phyloP scores from a whole-genome alignment of 495 filamentous ascomycete genomes.

The Penicillium pancosmium region DNA sequence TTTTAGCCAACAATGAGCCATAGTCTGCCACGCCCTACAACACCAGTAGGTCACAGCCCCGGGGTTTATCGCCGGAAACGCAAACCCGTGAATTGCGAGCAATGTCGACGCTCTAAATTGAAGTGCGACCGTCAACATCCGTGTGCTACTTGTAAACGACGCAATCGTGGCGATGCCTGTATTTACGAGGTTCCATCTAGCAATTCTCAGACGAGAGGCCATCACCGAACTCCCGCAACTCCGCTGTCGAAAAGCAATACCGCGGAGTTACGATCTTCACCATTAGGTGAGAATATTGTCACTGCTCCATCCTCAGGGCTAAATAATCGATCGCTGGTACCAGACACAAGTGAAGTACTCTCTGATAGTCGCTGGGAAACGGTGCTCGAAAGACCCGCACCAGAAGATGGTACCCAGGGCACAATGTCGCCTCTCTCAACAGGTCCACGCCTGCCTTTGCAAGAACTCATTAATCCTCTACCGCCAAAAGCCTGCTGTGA shows the following conservation, averaged over 20 bases:
- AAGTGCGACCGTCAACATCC: slow-evolving; percentile 29
- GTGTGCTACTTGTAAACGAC: slow-evolving; percentile 20
- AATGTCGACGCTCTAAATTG: slow-evolving; percentile 27
- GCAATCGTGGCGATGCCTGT: slow-evolving; percentile 7
- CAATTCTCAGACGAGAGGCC: background rate
- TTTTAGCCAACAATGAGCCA: background rate
- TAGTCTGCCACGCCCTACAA: background rate
- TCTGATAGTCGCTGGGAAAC: slow-evolving; percentile 3
- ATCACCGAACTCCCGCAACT: background rate
- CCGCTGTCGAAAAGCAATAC: background rate
- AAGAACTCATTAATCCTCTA: slow-evolving; percentile 15
- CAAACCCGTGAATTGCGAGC: slow-evolving; percentile 20
- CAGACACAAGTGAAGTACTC: background rate
- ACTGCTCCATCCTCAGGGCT: background rate
- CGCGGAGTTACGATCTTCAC: background rate
- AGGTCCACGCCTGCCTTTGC: slow-evolving; percentile 1
- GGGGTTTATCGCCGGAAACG: slow-evolving; percentile 1
- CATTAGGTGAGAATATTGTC: background rate
- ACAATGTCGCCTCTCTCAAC: slow-evolving; percentile 15
- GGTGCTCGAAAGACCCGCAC: slow-evolving; percentile 6
- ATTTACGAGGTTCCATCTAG: background rate
- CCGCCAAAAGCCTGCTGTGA: slow-evolving; percentile 20
- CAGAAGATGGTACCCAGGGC: background rate
- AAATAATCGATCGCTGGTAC: background rate
- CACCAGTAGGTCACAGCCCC: background rate